Evolutionary conservation across 1,284 basidiomycete species (phyloP).

Genomic region (Tilletia setariae): DNA sequence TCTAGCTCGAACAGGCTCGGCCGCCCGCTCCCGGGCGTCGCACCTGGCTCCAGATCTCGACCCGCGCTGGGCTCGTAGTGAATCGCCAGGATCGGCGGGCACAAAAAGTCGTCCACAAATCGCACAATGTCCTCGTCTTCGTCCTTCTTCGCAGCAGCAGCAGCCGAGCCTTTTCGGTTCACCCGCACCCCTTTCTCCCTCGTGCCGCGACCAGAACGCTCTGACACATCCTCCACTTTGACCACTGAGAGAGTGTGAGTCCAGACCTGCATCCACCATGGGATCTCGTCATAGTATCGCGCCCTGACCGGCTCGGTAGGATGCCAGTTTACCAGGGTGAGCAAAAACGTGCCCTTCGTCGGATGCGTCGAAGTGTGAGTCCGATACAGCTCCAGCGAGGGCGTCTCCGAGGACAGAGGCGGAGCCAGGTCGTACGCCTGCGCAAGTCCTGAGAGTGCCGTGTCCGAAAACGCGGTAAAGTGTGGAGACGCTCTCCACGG

Average conservation of each 20-base stretch:
- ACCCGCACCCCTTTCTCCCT: no score
- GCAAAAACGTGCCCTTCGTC: slow-evolving; percentile 61
- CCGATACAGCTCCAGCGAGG: slow-evolving; percentile 5
- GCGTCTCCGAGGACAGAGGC: neutral
- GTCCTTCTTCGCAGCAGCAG: neutral
- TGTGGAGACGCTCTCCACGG: slow-evolving; percentile 57
- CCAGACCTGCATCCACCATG: slow-evolving; percentile 86
- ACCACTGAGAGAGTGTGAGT: slow-evolving; percentile 70
- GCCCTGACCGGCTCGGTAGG: slow-evolving; percentile 58
- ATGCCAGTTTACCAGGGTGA: slow-evolving; percentile 69
- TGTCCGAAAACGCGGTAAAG: slow-evolving; percentile 60
- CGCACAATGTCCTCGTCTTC: slow-evolving; percentile 30
- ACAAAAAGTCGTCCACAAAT: slow-evolving; percentile 28
- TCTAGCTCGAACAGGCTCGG: slow-evolving; percentile 61
- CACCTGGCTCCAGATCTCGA: slow-evolving; percentile 12
- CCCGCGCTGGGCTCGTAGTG: slow-evolving; percentile 32
- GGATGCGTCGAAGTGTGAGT: slow-evolving; percentile 11
- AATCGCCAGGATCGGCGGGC: slow-evolving; percentile 28
- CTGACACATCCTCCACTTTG: slow-evolving; percentile 25
- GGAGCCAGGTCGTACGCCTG: slow-evolving; percentile 58
- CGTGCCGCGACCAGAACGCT: neutral
- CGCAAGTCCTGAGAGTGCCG: slow-evolving; percentile 42
- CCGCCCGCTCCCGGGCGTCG: neutral
- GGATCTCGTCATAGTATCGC: slow-evolving; percentile 84
- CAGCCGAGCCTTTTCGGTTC: neutral